phyloP scores from a whole-genome alignment of 2,329 filamentous ascomycete species.

The Paradendryphiella salina region DNA sequence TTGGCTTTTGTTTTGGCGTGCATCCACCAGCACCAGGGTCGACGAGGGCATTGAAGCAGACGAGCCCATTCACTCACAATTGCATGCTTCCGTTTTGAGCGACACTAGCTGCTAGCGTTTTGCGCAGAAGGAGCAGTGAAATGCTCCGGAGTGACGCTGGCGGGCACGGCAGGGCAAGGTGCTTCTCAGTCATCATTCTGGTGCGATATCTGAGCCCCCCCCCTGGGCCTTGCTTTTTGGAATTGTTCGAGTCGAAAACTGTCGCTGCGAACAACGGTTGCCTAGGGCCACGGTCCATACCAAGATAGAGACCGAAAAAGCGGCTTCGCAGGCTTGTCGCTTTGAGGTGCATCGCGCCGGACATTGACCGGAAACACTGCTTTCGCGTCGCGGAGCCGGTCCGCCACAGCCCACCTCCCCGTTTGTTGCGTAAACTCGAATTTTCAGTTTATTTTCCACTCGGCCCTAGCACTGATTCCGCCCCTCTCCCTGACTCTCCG shows the following conservation, averaged over 20 bases:
- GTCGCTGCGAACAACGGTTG: slow-evolving; percentile 14
- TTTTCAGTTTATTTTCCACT: slow-evolving; percentile 10
- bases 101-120: slow-evolving; percentile 23
- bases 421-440: slow-evolving; percentile 28
- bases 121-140: slow-evolving; percentile 22
- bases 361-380: slow-evolving; percentile 19
- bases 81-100: slow-evolving; percentile 31
- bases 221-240: slow-evolving; percentile 9
- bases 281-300: slow-evolving; percentile 4
- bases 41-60: slow-evolving; percentile 12
- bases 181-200: slow-evolving; percentile 14
- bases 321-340: slow-evolving; percentile 8
- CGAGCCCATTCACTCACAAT: slow-evolving; percentile 27
- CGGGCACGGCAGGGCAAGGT: slow-evolving; percentile 17
- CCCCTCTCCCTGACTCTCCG: slow-evolving; percentile 24
- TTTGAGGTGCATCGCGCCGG: slow-evolving; percentile 19
- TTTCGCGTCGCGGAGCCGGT: slow-evolving; percentile 23
- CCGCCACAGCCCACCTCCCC: slow-evolving; percentile 29
- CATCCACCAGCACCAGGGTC: slow-evolving; percentile 22
- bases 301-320: slow-evolving; percentile 21
- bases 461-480: slow-evolving; percentile 27
- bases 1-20: slow-evolving; percentile 34
- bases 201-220: neutral
- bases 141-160: slow-evolving; percentile 23
- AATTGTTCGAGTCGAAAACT: slow-evolving; percentile 1